Evolutionary conservation across 2,329 filamentous ascomycete genomes (phyloP).

Genomic region (Rutstroemia sp.): DNA sequence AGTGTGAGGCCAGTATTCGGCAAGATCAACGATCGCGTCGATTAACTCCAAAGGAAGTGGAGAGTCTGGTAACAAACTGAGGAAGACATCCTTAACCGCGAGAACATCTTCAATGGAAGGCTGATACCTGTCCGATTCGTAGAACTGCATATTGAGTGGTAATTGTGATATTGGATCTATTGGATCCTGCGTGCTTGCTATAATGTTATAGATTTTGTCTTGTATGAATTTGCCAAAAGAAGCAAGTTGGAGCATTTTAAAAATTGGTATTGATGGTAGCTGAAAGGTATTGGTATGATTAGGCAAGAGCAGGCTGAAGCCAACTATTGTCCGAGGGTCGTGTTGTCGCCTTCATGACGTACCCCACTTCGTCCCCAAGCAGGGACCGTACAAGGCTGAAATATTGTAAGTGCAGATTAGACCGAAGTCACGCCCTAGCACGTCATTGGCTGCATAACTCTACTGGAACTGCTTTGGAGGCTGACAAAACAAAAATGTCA

Average conservation of each 20-base stretch:
- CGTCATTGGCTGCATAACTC: conserved; percentile 12
- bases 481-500: conserved; percentile 11
- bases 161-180: background rate
- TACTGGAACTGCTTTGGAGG: conserved; percentile 1
- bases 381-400: background rate
- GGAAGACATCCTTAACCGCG: conserved; percentile 37
- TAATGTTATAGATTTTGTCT: conserved; percentile 1
- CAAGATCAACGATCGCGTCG: conserved; percentile 48
- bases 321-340: background rate
- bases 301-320: background rate
- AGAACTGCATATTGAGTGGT: conserved; percentile 5
- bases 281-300: background rate
- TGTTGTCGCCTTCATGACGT: background rate
- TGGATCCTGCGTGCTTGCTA: background rate
- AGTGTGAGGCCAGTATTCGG: conserved; percentile 54
- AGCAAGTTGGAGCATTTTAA: background rate
- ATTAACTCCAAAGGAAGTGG: conserved; percentile 47
- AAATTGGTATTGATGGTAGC: background rate
- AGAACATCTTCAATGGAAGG: conserved; percentile 43
- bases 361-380: background rate
- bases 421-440: conserved; percentile 11
- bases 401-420: background rate
- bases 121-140: conserved; percentile 16
- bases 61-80: conserved; percentile 33
- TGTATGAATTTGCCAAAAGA: background rate